Conservation (phyloP, 495 filamentous ascomycete genomes). For the Talaromyces trachyspermus region DNA sequence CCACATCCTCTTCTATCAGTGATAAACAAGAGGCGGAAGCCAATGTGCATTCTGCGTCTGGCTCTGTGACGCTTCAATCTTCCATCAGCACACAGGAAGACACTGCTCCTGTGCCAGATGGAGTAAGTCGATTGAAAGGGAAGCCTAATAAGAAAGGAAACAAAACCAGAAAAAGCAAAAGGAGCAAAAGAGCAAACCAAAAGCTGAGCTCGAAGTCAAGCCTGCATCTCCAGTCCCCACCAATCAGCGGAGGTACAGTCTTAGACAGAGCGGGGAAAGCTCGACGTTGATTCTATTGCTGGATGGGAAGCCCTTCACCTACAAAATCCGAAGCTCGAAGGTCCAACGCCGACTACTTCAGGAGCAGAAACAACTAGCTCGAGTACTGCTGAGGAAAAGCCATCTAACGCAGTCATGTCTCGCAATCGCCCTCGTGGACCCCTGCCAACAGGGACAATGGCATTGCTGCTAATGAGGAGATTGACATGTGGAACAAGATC, state of each 20-base stretch:
- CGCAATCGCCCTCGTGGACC: constrained; percentile 38
- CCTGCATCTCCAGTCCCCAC: not conserved
- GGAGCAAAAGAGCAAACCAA: not conserved
- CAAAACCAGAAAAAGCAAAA: not conserved
- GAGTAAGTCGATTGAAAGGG: not conserved
- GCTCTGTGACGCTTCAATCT: not conserved
- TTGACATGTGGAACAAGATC: constrained; percentile 57
- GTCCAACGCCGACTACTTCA: not conserved
- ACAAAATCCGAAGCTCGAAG: not conserved
- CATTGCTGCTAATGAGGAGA: constrained; percentile 51
- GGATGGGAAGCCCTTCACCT: not conserved
- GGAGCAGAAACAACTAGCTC: not conserved
- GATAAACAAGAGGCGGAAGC: no score
- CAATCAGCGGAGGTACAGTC: not conserved
- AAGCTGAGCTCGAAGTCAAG: not conserved
- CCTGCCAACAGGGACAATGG: constrained; percentile 38
- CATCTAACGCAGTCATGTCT: constrained; percentile 39
- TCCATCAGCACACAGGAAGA: not conserved
- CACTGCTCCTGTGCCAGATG: not conserved
- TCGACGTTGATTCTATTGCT: not conserved
- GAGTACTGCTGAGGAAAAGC: no score
- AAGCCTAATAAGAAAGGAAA: not conserved
- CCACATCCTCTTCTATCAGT: not conserved
- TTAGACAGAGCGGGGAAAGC: not conserved
- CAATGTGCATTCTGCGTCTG: no score